Base-by-base conservation (phyloP, 2,329 filamentous ascomycete genomes). In the Dendrostoma leiphaemia region DNA sequence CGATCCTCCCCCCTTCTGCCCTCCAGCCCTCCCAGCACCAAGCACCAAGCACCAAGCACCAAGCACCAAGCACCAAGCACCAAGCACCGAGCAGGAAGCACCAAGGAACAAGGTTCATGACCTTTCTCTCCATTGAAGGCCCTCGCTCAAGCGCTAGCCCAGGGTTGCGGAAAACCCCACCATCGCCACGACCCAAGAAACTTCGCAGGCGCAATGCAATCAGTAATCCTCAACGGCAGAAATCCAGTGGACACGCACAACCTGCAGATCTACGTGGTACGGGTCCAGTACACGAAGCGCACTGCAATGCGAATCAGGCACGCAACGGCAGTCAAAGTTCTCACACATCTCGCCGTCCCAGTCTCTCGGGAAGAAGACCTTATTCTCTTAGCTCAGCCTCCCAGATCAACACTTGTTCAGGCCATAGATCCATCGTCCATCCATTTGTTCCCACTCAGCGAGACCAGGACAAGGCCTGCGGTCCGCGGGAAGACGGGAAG, bases 51-150 rank as follows among this genome's bases (percentile, higher is more conserved):
- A n/a, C n/a, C n/a, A n/a, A n/a, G n/a, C n/a, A n/a, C n/a, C n/a
- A 19, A 41, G 15, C 38, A 9, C 21, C 38, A 12, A 41, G 38
- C 9, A 34, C 10, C 65, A 34, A 10, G n/a, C n/a, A n/a, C n/a
- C n/a, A n/a, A n/a, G n/a, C n/a, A n/a, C n/a, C n/a, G n/a, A n/a
- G n/a, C n/a, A n/a, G n/a, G n/a, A n/a, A n/a, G n/a, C 26, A 24
- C 46, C 13, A 38, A 12, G 23, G 4, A 5, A 3, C 46, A 48
- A 23, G 45, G 45, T 19, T 37, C 15, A 12, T 48, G 19, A 26
- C 31, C 17, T 21, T 41, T 65, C 64, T 61, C 65, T 68, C 66
- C 68, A 66, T 69, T 60, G 26, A 43, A 65, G 62, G 61, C 57
- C 53, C 28, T 51, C 54, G 51, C 28, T 54, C 48, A 48, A 54